Percentiles rank a stretch among this genome's conserved stretches.
Conservation (phyloP, 2,329 filamentous ascomycete species). For the Podosphaera fusca region DNA sequence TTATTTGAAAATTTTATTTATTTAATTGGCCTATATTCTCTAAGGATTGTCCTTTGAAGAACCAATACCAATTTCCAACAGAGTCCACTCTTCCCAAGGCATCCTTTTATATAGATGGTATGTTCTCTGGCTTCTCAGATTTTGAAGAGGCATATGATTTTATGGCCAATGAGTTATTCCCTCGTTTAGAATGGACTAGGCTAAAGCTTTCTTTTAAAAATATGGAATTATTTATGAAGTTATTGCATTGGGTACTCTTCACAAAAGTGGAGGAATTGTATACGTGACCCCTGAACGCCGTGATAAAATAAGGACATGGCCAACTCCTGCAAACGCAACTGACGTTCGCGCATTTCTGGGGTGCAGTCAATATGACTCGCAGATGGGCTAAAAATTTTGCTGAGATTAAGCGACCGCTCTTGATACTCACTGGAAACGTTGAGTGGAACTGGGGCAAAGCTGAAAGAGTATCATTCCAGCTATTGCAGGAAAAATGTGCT, state of each 20-base stretch:
- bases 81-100: not conserved
- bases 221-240: slow-evolving; percentile 1
- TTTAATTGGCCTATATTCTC: too few species aligned
- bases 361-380: not conserved
- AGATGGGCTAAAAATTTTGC: not conserved
- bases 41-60: too few species aligned
- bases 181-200: too few species aligned
- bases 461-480: not conserved
- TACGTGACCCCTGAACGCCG: too few species aligned
- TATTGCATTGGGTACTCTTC: not conserved
- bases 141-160: too few species aligned
- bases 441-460: not conserved
- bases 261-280: not conserved
- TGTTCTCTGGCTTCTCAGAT: too few species aligned
- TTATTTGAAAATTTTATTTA: too few species aligned
- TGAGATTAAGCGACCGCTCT: not conserved
- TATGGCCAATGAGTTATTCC: too few species aligned
- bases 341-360: not conserved
- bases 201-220: not conserved
- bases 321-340: not conserved
- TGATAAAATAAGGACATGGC: not conserved
- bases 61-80: too few species aligned
- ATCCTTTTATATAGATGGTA: too few species aligned
- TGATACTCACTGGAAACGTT: not conserved
- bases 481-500: not conserved